Evolutionary conservation across 805 yeast genomes (phyloP).

Genomic region (Ogataea kodamae): DNA sequence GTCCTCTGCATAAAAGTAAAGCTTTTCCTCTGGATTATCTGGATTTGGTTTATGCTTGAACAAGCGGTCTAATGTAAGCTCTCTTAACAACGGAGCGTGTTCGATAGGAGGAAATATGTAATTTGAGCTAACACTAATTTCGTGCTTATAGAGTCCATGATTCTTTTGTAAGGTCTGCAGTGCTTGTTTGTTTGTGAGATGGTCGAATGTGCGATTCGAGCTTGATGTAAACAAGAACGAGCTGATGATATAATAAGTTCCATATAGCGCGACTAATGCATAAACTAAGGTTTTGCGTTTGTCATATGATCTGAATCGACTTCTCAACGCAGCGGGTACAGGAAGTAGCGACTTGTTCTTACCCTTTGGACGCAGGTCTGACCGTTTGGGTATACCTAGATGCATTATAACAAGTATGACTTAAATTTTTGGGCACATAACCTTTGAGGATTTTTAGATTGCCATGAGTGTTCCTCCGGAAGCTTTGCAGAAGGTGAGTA

Average conservation of each 20-base stretch:
- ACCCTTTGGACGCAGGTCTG: constrained; percentile 25
- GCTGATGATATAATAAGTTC: constrained; percentile 28
- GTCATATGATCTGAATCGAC: constrained; percentile 13
- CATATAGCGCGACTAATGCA: constrained; percentile 9
- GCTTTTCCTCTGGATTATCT: constrained; percentile 33
- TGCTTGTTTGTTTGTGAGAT: constrained; percentile 26
- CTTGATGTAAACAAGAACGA: constrained; percentile 25
- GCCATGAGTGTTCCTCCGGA: constrained; percentile 43
- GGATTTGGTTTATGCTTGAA: constrained; percentile 47
- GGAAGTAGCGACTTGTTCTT: constrained; percentile 20
- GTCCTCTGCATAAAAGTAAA: constrained; percentile 42
- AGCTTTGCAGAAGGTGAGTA: constrained; percentile 38
- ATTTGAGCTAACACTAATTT: constrained; percentile 46
- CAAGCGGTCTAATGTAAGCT: constrained; percentile 49
- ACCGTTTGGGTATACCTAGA: constrained; percentile 26
- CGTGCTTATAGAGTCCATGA: constrained; percentile 45
- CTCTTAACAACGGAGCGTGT: constrained; percentile 59
- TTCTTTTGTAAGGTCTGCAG: constrained; percentile 20
- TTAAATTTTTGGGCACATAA: constrained; percentile 7
- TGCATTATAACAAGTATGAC: constrained; percentile 19
- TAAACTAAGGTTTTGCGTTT: constrained; percentile 9
- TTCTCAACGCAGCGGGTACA: constrained; percentile 18
- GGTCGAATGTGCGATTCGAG: constrained; percentile 17
- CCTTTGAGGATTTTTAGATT: constrained; percentile 2
- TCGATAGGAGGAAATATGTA: constrained; percentile 75